Evolutionary conservation across 768 basidiomycete species (phyloP).

Genomic region (Lactarius indigo): DNA sequence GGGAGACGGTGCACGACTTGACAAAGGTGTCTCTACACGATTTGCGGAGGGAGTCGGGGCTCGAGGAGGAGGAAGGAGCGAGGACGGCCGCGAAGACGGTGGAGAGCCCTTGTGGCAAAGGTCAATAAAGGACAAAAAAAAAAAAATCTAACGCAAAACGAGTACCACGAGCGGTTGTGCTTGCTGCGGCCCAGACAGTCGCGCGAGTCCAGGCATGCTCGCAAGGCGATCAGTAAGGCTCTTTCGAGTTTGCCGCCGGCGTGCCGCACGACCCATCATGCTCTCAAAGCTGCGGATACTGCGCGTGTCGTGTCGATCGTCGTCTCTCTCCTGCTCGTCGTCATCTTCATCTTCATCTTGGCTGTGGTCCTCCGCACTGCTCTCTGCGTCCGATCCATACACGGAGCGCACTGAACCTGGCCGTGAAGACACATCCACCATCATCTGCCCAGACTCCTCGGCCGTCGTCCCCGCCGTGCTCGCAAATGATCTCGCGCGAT

Average conservation of each 20-base stretch:
- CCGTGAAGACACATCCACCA: slow-evolving; percentile 52
- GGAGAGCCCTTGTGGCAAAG: slow-evolving; percentile 33
- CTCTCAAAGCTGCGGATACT: slow-evolving; percentile 86
- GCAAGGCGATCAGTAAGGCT: slow-evolving; percentile 83
- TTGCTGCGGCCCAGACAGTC: slow-evolving; percentile 34
- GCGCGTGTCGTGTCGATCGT: slow-evolving; percentile 51
- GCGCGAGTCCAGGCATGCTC: slow-evolving; percentile 58
- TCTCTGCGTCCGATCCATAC: slow-evolving; percentile 32
- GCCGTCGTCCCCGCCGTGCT: slow-evolving; percentile 26
- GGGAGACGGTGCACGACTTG: slow-evolving; percentile 40
- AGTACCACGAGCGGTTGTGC: slow-evolving; percentile 7
- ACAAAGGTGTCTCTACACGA: slow-evolving; percentile 37
- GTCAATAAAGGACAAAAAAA: slow-evolving; percentile 5
- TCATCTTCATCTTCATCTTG: slow-evolving; percentile 41
- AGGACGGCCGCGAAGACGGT: slow-evolving; percentile 40
- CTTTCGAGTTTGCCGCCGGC: slow-evolving; percentile 43
- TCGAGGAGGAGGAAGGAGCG: slow-evolving; percentile 34
- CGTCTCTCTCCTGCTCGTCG: slow-evolving; percentile 37
- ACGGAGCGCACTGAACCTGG: slow-evolving; percentile 46
- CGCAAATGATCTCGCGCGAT: slow-evolving; percentile 34
- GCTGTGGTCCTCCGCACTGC: slow-evolving; percentile 33
- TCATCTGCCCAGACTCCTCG: slow-evolving; percentile 49
- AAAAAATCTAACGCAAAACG: slow-evolving; percentile 14
- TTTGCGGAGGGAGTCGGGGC: slow-evolving; percentile 31
- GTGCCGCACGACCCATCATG: slow-evolving; percentile 54